Evolutionary conservation across 2,329 filamentous ascomycete genomes (phyloP).

Genomic region (Cladobotryum protrusum): DNA sequence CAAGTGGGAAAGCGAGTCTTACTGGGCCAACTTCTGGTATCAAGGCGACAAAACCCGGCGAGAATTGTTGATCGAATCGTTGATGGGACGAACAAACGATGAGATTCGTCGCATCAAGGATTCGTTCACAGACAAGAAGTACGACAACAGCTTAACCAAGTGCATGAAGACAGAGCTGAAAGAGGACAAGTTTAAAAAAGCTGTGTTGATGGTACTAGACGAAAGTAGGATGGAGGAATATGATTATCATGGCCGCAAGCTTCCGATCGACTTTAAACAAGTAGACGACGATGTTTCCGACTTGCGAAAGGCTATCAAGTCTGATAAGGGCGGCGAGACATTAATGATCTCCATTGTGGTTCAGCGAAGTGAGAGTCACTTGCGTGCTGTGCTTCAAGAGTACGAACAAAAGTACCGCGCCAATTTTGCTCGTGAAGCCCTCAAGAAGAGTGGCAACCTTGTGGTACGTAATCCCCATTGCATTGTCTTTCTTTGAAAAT

Average conservation of each 20-base stretch:
- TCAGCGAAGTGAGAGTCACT: constrained; percentile 70
- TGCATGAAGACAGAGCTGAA: constrained; percentile 93
- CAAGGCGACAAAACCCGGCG: constrained; percentile 77
- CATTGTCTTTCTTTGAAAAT: constrained; percentile 1
- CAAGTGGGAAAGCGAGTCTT: constrained; percentile 85
- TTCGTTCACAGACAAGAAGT: constrained; percentile 86
- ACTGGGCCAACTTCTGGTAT: constrained; percentile 99
- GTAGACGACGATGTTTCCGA: constrained; percentile 67
- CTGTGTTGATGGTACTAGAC: constrained; percentile 76
- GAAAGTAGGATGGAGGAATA: constrained; percentile 77
- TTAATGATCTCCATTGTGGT: constrained; percentile 83
- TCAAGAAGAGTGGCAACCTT: constrained; percentile 83
- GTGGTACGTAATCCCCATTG: constrained; percentile 58
- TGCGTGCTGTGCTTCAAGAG: constrained; percentile 69
- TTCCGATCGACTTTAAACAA: constrained; percentile 52
- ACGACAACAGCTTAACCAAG: constrained; percentile 68
- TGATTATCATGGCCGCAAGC: constrained; percentile 54
- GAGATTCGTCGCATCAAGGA: constrained; percentile 85
- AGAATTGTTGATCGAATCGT: constrained; percentile 84
- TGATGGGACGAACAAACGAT: constrained; percentile 85
- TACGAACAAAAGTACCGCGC: constrained; percentile 68
- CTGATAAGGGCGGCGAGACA: constrained; percentile 76
- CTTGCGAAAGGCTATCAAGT: constrained; percentile 60
- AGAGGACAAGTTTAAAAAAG: constrained; percentile 92
- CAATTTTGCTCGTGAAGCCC: constrained; percentile 83